Base-by-base conservation (phyloP, 768 basidiomycete genomes). In the Chalciporus chontae region DNA sequence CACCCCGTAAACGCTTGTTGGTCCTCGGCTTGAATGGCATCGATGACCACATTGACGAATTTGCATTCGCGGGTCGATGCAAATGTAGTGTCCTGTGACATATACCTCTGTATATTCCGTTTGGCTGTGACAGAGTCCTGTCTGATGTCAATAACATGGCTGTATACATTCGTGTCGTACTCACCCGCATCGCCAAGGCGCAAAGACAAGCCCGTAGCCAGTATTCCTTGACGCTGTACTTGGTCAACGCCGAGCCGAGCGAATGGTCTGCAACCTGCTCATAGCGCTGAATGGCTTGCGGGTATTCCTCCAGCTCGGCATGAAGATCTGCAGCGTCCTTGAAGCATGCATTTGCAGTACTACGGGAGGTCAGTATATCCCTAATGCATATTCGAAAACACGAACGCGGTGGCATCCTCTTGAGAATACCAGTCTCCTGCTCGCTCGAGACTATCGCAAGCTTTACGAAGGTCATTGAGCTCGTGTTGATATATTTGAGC, bases 401-500 rank as follows among this genome's bases (percentile, higher is more conserved):
- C 91, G 67, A 73, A 96, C 95, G 95, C 94, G 55, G 83, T 78
- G 11, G 96, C 94, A 73, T 98, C 96, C 70, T 99, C 96, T 61
- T 93, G 87, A n/a, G 84, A 77, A 73, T 99, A 98, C 92, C 95
- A 95, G 37, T 99, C 94, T 21, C 85, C 95, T 11, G 96, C 96
- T 43, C 87, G 77, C 64, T 86, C 87, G 59, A 84, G 93, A 70
- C 90, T 92, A 51, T 97, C 93, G 62, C 91, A 90, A 47, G 94
- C 94, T 59, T 84, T 87, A 13, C 80, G 79, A 27, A 94, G 72
- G 68, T 96, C 89, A 58, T 83, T 75, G 38, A 76, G 71, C 57
- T 92, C 89, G 54, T 90, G 84, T n/a, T 93, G 78, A 70, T 92
- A 86, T 54, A 97, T 93, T 64, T 91, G 86, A 3, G 85, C 96